Percentiles rank a stretch among this genome's conserved stretches.
Conservation (phyloP, 2,329 filamentous ascomycete species). For the Fusarium nematophilum region DNA sequence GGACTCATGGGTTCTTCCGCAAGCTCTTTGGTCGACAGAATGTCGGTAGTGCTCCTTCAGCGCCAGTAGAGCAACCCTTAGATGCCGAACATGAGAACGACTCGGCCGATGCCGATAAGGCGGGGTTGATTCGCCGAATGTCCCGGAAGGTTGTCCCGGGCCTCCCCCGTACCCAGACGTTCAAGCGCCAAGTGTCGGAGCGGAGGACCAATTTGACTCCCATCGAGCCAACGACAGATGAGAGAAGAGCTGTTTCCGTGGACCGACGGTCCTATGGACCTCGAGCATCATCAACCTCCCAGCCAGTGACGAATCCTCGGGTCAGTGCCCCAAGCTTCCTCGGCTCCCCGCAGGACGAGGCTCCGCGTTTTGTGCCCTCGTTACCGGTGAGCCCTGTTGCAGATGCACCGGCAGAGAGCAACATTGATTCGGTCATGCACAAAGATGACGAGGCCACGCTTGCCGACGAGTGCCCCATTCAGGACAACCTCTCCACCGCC, state of each 20-base stretch:
- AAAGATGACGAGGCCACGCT: slow-evolving; percentile 38
- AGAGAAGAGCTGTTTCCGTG: slow-evolving; percentile 78
- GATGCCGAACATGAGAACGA: slow-evolving; percentile 49
- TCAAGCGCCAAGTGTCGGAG: slow-evolving; percentile 86
- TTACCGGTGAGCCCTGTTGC: slow-evolving; percentile 27
- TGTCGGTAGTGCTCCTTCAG: slow-evolving; percentile 21
- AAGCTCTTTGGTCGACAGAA: slow-evolving; percentile 44
- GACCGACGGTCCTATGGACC: slow-evolving; percentile 62
- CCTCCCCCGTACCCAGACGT: slow-evolving; percentile 80
- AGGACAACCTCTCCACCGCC: slow-evolving; percentile 48
- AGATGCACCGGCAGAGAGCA: slow-evolving; percentile 17
- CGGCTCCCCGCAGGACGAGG: slow-evolving; percentile 36
- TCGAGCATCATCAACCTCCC: slow-evolving; percentile 36
- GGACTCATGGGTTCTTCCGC: slow-evolving; percentile 43
- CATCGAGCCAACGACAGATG: slow-evolving; percentile 69
- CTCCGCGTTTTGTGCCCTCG: slow-evolving; percentile 28
- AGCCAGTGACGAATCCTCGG: slow-evolving; percentile 50
- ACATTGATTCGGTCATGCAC: slow-evolving; percentile 9
- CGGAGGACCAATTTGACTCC: slow-evolving; percentile 78
- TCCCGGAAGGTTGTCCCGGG: slow-evolving; percentile 78
- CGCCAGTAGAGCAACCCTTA: slow-evolving; percentile 25
- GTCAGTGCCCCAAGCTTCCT: slow-evolving; percentile 62
- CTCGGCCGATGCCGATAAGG: slow-evolving; percentile 45
- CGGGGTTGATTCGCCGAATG: slow-evolving; percentile 55
- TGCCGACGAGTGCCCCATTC: slow-evolving; percentile 34